Percentiles rank a stretch among this genome's conserved stretches.
phyloP scores from a whole-genome alignment of 1,284 basidiomycete genomes.

The Fistulina hepatica region DNA sequence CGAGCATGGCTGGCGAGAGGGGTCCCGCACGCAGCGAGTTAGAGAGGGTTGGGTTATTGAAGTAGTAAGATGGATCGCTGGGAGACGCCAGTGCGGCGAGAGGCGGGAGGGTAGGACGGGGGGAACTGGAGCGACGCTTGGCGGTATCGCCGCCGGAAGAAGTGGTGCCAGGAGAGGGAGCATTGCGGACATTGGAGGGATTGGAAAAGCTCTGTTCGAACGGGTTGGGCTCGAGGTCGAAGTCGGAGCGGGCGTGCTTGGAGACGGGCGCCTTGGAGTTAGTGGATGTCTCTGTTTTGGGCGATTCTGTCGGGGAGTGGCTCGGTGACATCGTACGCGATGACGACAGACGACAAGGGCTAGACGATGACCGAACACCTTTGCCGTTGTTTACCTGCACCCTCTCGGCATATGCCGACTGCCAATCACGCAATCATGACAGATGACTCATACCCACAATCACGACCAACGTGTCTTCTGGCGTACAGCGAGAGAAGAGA shows the following conservation, averaged over 20 bases:
- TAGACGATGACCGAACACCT: too few relatives aligned
- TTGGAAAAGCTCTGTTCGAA: constrained; percentile 89
- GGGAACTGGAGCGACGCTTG: constrained; percentile 18
- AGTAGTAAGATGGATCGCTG: constrained; percentile 72
- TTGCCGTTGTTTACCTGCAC: neutral
- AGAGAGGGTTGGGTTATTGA: constrained; percentile 41
- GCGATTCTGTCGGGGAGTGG: neutral
- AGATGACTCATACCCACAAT: neutral
- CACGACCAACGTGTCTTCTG: neutral
- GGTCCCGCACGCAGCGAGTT: constrained; percentile 85
- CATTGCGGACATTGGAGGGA: constrained; percentile 40
- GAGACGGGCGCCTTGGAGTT: constrained; percentile 20
- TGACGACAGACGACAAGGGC: neutral
- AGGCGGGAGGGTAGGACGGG: constrained; percentile 67
- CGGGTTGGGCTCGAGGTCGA: constrained; percentile 88
- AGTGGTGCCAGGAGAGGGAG: constrained; percentile 21
- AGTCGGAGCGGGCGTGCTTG: constrained; percentile 45
- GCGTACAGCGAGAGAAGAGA: neutral
- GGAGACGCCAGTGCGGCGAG: constrained; percentile 81
- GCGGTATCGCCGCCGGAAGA: constrained; percentile 1
- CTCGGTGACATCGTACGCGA: neutral
- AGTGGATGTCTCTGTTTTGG: constrained; percentile 4
- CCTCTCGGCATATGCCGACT: neutral
- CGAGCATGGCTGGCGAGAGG: constrained; percentile 90
- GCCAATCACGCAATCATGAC: neutral